These are phyloP conservation scores for Wickerhamomyces pijperi DNA, from an alignment of 805 yeast genomes.

Conservation along the genomic window DNA sequence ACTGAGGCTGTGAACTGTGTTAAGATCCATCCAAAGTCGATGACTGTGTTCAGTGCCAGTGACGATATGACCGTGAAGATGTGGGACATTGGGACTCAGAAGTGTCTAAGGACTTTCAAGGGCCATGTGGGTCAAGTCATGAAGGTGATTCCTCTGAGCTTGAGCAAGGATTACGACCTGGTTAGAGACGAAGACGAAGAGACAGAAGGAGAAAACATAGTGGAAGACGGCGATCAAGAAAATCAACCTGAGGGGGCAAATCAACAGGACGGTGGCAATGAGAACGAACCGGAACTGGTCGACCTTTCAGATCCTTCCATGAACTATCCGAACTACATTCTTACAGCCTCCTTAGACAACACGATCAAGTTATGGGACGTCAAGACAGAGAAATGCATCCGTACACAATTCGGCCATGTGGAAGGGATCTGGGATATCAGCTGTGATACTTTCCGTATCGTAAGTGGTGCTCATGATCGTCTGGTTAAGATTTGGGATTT, in stretches of 20 bases:
- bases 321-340: constrained; percentile 66
- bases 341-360: constrained; percentile 84
- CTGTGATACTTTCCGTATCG: constrained; percentile 89
- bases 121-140: constrained; percentile 96
- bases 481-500: constrained; percentile 90
- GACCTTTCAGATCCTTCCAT: constrained; percentile 17
- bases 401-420: constrained; percentile 95
- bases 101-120: constrained; percentile 64
- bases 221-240: constrained; percentile 1
- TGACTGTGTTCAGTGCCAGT: constrained; percentile 73
- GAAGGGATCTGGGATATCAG: constrained; percentile 98
- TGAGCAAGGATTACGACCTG: constrained; percentile 49
- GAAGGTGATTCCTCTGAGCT: constrained; percentile 75
- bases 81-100: constrained; percentile 85
- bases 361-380: constrained; percentile 92
- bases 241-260: constrained; percentile 7
- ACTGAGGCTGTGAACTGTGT: constrained; percentile 88
- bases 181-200: constrained; percentile 26
- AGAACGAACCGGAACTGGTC: constrained; percentile 15
- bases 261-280: constrained; percentile 6
- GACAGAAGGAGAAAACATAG: constrained; percentile 11
- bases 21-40: constrained; percentile 69
- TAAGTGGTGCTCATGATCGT: constrained; percentile 91
- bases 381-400: constrained; percentile 71
- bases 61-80: constrained; percentile 88